Evolutionary conservation across 495 filamentous ascomycete genomes (phyloP).

Genomic region (Bacidia rubella): DNA sequence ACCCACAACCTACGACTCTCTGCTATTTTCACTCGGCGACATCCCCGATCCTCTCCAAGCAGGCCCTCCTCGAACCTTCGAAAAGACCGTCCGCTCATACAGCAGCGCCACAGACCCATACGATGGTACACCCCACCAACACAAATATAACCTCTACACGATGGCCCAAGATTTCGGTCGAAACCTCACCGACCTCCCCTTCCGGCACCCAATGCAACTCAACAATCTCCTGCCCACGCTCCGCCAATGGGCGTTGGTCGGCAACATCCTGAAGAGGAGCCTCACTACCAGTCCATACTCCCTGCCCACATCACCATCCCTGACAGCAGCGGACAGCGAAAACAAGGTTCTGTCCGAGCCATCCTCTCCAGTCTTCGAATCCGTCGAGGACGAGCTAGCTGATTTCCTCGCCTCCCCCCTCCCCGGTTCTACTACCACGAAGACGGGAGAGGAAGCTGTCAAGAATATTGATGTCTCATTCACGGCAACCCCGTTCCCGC

Average conservation of each 20-base stretch:
- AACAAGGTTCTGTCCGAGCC: background rate
- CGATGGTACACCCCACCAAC: slow-evolving; percentile 31
- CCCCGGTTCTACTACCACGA: background rate
- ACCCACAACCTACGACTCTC: slow-evolving; percentile 48
- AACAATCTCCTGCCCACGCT: slow-evolving; percentile 61
- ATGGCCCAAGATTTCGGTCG: slow-evolving; percentile 57
- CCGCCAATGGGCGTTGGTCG: slow-evolving; percentile 61
- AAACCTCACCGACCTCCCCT: slow-evolving; percentile 57
- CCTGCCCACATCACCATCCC: background rate
- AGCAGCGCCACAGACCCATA: slow-evolving; percentile 26
- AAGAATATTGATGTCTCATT: slow-evolving; percentile 34
- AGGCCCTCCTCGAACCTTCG: slow-evolving; percentile 8
- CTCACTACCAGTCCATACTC: background rate
- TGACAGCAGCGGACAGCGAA: background rate
- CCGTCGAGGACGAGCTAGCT: slow-evolving; percentile 9
- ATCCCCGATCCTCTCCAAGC: slow-evolving; percentile 15
- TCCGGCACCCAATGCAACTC: slow-evolving; percentile 77
- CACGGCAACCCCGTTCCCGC: slow-evolving; percentile 30
- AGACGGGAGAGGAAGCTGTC: slow-evolving; percentile 1
- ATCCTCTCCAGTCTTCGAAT: slow-evolving; percentile 2
- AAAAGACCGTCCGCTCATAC: slow-evolving; percentile 21
- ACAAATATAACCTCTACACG: slow-evolving; percentile 57
- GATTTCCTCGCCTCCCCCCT: slow-evolving; percentile 9
- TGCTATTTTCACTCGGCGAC: slow-evolving; percentile 43
- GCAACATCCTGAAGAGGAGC: slow-evolving; percentile 38